Evolutionary conservation across 2,329 filamentous ascomycete species (phyloP), one percentile per base, ranked within the genome.

Genomic region (Dothiorella sarmentorum): DNA sequence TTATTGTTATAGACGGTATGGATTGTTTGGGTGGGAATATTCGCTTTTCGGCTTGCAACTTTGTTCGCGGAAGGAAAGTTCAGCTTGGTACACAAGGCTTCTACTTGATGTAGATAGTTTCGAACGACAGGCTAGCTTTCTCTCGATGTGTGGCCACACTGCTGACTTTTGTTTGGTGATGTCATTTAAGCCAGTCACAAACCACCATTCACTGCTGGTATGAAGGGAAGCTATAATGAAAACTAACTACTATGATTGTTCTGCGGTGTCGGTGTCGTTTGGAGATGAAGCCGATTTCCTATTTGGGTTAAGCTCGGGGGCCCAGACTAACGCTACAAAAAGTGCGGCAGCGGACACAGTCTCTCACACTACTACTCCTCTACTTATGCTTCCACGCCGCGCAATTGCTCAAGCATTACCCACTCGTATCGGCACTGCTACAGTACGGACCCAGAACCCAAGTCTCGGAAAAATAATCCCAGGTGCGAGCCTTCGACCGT

Each of bases 1-100:
- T 53, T 42, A 17, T n/a, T 53, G 49, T 53, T 53, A 53, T 53
- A 53, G 49, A 53, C 24, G 49, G 49, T 13, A 40, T n/a, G 49
- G 49, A 40, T 18, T 22, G 49, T 27, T 29, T 31, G 33, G 49
- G 49, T 20, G 49, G 49, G 49, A 15, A 40, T 11, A 22, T 10
- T 53, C 33, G 22, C 24, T 53, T 51, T 38, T 53, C 49, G 49
- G 35, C 40, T 27, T 27, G 24, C 35, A 29, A 53, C 29, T 9
- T 27, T 29, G n/a, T 29, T 20, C 15, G 13, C 29, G 35, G 35
- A 13, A 3, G 17, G 10, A 22, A 20, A 18, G 47, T n/a, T 29
- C 22, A 20, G 20, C 20, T 20, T 53, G 24, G 49, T 27, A 11
- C 6, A 6, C 5, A 5, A 17, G 33, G 13, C 24, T 53, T 29